Percentiles rank a stretch among this genome's conserved stretches.
Evolutionary conservation across 2,329 filamentous ascomycete species (phyloP).

Genomic region (Clarireedia sp.): DNA sequence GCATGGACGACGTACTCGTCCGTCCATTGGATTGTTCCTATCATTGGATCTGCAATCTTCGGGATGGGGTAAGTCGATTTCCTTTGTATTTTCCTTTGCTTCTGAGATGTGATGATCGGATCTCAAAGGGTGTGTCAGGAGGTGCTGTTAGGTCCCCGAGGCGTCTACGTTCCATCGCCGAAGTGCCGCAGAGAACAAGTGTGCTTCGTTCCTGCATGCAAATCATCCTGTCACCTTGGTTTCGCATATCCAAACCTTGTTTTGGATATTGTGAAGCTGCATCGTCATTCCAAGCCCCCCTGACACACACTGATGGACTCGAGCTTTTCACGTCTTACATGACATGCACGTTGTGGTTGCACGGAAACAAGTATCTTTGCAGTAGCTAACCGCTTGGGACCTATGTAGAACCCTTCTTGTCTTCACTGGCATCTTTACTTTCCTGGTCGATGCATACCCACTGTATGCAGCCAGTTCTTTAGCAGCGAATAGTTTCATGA

Average conservation of each 20-base stretch:
- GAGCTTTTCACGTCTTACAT: constrained; percentile 12
- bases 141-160: constrained; percentile 9
- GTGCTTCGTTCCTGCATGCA: constrained; percentile 8
- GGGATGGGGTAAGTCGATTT: constrained; percentile 53
- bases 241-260: constrained; percentile 3
- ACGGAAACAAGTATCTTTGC: constrained; percentile 13
- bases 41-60: constrained; percentile 66
- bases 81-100: constrained; percentile 14
- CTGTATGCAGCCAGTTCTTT: constrained; percentile 69
- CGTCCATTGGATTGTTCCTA: constrained; percentile 70
- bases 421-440: constrained; percentile 82
- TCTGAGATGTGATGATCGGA: neutral
- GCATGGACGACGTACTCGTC: constrained; percentile 72
- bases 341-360: constrained; percentile 16
- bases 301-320: neutral
- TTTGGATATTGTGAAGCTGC: constrained; percentile 5
- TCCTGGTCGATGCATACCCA: constrained; percentile 69
- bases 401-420: constrained; percentile 59
- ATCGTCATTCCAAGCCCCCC: neutral
- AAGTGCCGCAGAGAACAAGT: constrained; percentile 1
- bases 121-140: neutral
- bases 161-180: constrained; percentile 10
- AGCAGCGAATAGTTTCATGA: constrained; percentile 74
- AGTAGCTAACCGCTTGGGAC: constrained; percentile 24
- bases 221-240: constrained; percentile 4